Base-by-base conservation (phyloP, 805 yeast genomes). In the Nakazawaea populi region DNA sequence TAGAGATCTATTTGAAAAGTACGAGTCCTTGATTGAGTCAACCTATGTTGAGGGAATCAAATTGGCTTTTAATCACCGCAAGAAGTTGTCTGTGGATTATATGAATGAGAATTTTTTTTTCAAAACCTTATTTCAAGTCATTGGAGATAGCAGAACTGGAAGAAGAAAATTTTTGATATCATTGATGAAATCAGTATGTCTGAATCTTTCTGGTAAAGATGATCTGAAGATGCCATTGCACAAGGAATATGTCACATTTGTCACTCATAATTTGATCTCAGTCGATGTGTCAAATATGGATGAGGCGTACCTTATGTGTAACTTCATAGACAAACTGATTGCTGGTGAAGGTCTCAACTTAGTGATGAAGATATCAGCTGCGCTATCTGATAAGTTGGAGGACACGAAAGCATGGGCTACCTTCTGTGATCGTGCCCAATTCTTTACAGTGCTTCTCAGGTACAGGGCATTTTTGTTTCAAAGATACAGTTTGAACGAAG, bases 11-110 rank as follows among this genome's bases (percentile, higher is more conserved):
- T 80, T 76, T 56, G 83, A 77, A 24, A 85, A 82, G 53, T 82
- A 87, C 59, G 92, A 87, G 60, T 77, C 89, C 1, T 71, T 89
- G 60, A 77, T 87, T 27, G 91, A 85, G 45, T 66, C 82, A 6
- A 74, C 82, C 47, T 82, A 87, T 55, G 63, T 73, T 2, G 87
- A 82, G 51, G 94, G 92, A 0, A 59, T 88, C 6, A 76, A 66
- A 48, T 53, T 72, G 28, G 87, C 89, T 0, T 73, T 76, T 2
- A 59, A 64, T 0, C 83, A 80, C 59, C 58, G 77, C 39, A 55
- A 60, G 30, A 57, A 58, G 18, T 43, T 67, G 1, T 54, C 69
- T 0, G 59, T 63, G 5, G 52, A 70, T 4, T 57, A 65, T 31
- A 7, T 41, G 29, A 54, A 47, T 1, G 74, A 72, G 34, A 56